phyloP scores from a whole-genome alignment of 1,284 basidiomycete species.

The Ceratobasidium sp. region DNA sequence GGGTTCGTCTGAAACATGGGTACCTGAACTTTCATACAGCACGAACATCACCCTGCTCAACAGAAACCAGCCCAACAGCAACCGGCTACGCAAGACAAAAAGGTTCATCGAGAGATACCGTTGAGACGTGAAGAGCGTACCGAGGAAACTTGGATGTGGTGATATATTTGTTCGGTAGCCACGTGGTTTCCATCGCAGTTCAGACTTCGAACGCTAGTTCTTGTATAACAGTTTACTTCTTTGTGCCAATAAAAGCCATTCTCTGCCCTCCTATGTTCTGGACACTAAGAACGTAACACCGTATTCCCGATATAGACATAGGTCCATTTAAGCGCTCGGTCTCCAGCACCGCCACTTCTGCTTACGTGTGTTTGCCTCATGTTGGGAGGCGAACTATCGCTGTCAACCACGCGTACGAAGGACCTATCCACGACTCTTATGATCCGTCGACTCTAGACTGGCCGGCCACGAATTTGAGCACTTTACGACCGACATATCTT shows the following conservation, averaged over 20 bases:
- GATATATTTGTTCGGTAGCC: background rate
- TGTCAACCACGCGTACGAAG: slow-evolving; percentile 34
- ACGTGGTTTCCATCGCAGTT: background rate
- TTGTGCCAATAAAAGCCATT: background rate
- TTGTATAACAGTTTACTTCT: background rate
- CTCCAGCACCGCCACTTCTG: slow-evolving; percentile 18
- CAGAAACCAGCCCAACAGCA: background rate
- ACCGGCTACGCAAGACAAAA: background rate
- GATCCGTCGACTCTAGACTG: slow-evolving; percentile 32
- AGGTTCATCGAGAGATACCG: slow-evolving; percentile 7
- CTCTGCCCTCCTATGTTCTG: slow-evolving; percentile 16
- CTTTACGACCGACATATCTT: background rate
- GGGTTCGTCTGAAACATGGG: background rate
- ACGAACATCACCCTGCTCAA: background rate
- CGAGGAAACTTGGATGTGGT: slow-evolving; percentile 10
- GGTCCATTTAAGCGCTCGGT: background rate
- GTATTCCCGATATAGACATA: slow-evolving; percentile 12
- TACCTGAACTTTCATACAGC: background rate
- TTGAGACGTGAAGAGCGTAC: background rate
- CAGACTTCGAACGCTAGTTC: background rate
- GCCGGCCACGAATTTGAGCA: slow-evolving; percentile 33
- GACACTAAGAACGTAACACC: background rate
- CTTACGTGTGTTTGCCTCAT: slow-evolving; percentile 29
- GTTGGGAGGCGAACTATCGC: slow-evolving; percentile 25
- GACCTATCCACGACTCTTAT: slow-evolving; percentile 38